Evolutionary conservation across 2,329 filamentous ascomycete genomes (phyloP).

Genomic region (Fusarium fujikuroi): DNA sequence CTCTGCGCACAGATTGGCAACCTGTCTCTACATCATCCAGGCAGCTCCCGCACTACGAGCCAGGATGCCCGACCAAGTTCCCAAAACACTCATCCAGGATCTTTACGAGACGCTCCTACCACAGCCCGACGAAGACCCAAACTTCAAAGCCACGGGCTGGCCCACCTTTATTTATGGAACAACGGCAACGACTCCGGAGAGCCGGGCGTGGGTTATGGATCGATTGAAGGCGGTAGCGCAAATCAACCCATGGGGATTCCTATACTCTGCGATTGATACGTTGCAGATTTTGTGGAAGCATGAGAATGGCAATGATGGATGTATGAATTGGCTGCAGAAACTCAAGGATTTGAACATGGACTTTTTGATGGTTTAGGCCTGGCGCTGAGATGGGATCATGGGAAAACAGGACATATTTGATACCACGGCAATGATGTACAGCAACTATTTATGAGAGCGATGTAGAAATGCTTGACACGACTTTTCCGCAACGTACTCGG

Average conservation of each 20-base stretch:
- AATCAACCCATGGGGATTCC: constrained; percentile 59
- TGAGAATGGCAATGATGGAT: constrained; percentile 43
- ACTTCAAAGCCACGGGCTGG: constrained; percentile 67
- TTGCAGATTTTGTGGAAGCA: constrained; percentile 56
- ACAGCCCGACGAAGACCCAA: constrained; percentile 60
- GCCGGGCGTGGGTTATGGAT: constrained; percentile 60
- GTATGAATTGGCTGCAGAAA: constrained; percentile 55
- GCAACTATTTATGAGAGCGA: constrained; percentile 6
- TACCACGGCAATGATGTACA: constrained; percentile 24
- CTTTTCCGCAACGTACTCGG: neutral
- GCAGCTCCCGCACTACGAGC: constrained; percentile 46
- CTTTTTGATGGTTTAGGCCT: constrained; percentile 44
- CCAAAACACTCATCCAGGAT: constrained; percentile 53
- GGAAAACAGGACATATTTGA: constrained; percentile 33
- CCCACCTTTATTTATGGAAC: constrained; percentile 66
- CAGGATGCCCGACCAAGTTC: constrained; percentile 29
- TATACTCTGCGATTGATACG: constrained; percentile 58
- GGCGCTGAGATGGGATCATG: constrained; percentile 28
- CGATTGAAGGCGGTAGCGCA: constrained; percentile 53
- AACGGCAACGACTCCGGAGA: constrained; percentile 55
- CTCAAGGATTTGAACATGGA: constrained; percentile 55
- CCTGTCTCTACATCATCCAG: constrained; percentile 59
- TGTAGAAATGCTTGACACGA: neutral
- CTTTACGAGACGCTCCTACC: constrained; percentile 59
- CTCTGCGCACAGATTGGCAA: constrained; percentile 55